Evolutionary conservation across 352 stramenopile species (phyloP), one percentile per base, ranked within the genome.

Genomic region (Blastocystis hominis): DNA sequence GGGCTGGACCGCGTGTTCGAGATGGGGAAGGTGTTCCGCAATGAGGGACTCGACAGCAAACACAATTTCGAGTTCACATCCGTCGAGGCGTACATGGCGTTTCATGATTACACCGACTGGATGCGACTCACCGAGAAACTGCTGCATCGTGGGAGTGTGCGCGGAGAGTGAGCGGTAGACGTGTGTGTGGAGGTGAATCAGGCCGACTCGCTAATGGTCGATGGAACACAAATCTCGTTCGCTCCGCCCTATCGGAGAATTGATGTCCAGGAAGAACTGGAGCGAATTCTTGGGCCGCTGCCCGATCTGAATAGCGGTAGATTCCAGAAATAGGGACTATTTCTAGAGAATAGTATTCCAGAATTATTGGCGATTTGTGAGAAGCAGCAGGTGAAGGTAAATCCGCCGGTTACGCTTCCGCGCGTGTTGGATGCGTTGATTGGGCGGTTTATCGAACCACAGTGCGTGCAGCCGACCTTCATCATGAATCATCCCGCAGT

Each of bases 11-110:
- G 94, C 70, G 97, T 99, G 30, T 99, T 98, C 91, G 97, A 99
- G 91, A 91, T 99, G 62, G 96, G 96, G 50, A 94, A 95, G 13
- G 96, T 98, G 89, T 99, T 99, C 91, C 95, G 97, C 75, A 99
- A 99, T 90, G 97, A 99, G 91, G 96, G 97, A 64, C 96, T 98
- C 59, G 96, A 95, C 53, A 93, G 96, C 17, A 94, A 95, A 75
- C 97, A 99, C 92, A 98, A 99, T 93, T 96, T 95, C 0, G 97
- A 99, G 91, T 99, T 99, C 88, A 98, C 97, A 9, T 97, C 94
- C 69, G 94, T 97, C 80, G 97, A 99, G 91, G 93, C 98, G 66
- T 99, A 99, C 93, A 94, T 97, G 92, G 95, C 95, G 0, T 98
- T 98, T 91, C 95, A 95, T 0, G 96, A 98, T 92, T 98, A 98